phyloP scores from a whole-genome alignment of 495 filamentous ascomycete genomes.

The Terfezia claveryi region DNA sequence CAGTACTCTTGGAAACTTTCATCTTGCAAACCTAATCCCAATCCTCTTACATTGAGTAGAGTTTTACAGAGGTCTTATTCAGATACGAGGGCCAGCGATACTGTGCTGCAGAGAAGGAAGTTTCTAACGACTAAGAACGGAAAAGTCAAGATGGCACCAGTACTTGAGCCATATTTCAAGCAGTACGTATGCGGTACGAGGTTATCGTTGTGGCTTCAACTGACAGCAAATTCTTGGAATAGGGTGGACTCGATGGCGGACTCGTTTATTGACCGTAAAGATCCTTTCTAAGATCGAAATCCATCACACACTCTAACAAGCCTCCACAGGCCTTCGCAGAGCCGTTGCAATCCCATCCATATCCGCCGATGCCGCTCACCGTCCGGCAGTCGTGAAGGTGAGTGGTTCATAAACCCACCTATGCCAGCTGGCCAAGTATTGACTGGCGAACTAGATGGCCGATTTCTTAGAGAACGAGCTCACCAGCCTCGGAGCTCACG shows the following conservation, averaged over 20 bases:
- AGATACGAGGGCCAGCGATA: too few species aligned
- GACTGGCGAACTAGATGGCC: constrained; percentile 42
- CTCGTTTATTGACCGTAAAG: constrained; percentile 66
- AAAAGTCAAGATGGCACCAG: constrained; percentile 49
- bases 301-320: neutral
- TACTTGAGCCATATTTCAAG: constrained; percentile 64
- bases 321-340: constrained; percentile 40
- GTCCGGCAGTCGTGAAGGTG: constrained; percentile 55
- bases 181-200: constrained; percentile 28
- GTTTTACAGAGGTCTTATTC: too few species aligned
- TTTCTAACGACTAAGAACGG: neutral
- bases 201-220: neutral
- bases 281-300: neutral
- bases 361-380: constrained; percentile 69
- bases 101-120: too few species aligned
- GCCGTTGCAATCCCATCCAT: constrained; percentile 93
- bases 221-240: neutral
- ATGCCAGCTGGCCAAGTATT: constrained; percentile 17
- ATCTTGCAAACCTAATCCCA: too few species aligned
- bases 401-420: constrained; percentile 1
- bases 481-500: constrained; percentile 57
- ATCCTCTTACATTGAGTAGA: too few species aligned
- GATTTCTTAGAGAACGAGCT: constrained; percentile 73
- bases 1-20: too few species aligned
- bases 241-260: constrained; percentile 61